A percentile compares a stretch with the other conserved stretches of the same genome.
Evolutionary conservation across 2,329 filamentous ascomycete genomes (phyloP).

Genomic region (Pseudonectria buxi): DNA sequence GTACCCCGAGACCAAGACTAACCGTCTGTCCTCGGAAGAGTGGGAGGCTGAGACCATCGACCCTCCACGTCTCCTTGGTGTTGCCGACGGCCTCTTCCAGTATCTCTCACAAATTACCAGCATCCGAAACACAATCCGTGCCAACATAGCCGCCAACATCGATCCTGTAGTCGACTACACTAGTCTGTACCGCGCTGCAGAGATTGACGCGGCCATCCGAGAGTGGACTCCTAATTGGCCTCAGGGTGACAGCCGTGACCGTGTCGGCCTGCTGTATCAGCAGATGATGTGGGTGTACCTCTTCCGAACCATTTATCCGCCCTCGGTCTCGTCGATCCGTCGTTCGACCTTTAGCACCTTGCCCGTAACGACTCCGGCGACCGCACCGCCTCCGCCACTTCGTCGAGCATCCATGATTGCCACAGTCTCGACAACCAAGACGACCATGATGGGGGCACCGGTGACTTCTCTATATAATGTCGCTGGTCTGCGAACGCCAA

Average conservation of each 20-base stretch:
- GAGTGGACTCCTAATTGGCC: conserved; percentile 65
- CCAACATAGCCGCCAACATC: conserved; percentile 52
- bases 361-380: conserved; percentile 12
- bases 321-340: conserved; percentile 26
- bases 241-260: conserved; percentile 48
- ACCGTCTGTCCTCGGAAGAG: conserved; percentile 35
- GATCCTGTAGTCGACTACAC: conserved; percentile 68
- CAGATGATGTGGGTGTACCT: conserved; percentile 62
- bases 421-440: conserved; percentile 18
- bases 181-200: conserved; percentile 63
- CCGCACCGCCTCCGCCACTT: conserved; percentile 14
- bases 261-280: conserved; percentile 53
- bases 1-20: conserved; percentile 33
- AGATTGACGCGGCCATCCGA: conserved; percentile 68
- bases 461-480: conserved; percentile 1
- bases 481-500: conserved; percentile 16
- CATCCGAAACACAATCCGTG: conserved; percentile 67
- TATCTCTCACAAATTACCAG: conserved; percentile 73
- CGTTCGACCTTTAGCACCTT: conserved; percentile 25
- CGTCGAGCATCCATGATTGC: conserved; percentile 32
- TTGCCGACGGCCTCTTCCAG: conserved; percentile 74
- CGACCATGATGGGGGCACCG: conserved; percentile 6
- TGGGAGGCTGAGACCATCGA: conserved; percentile 38
- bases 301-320: conserved; percentile 54
- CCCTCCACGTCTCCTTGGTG: conserved; percentile 61